Conservation (phyloP, 176 grass and related monocot species). For the Aegilops bicornis region DNA sequence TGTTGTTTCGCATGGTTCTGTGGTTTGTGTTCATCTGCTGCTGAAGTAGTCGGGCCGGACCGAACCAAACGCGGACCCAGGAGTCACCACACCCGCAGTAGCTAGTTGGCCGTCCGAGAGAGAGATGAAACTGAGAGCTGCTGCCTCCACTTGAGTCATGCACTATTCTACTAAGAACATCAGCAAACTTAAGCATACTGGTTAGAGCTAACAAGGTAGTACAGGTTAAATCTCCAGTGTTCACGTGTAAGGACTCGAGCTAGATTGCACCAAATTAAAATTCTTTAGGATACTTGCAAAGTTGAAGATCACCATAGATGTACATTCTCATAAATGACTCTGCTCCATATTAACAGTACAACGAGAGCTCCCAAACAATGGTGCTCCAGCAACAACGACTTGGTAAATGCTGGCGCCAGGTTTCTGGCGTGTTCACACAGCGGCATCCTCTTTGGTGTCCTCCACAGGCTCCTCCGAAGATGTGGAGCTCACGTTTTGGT, state of each 20-base stretch:
- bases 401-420: not conserved
- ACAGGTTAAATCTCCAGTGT: not conserved
- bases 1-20: not conserved
- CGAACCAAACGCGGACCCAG: too few species aligned
- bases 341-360: slow-evolving; percentile 24
- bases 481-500: slow-evolving; percentile 13
- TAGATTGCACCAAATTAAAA: not conserved
- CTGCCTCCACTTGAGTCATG: too few species aligned
- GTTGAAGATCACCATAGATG: not conserved
- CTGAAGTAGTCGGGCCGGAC: too few species aligned
- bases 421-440: slow-evolving; percentile 30
- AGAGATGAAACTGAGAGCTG: too few species aligned
- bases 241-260: not conserved
- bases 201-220: too few species aligned
- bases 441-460: slow-evolving; percentile 36
- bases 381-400: slow-evolving; percentile 22
- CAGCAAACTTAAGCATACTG: too few species aligned
- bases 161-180: too few species aligned
- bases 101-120: too few species aligned
- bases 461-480: slow-evolving; percentile 20
- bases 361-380: slow-evolving; percentile 6
- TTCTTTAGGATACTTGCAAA: not conserved
- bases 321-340: not conserved
- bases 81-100: too few species aligned
- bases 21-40: not conserved